These are phyloP conservation scores for Buxus sempervirens DNA, from an alignment of 164 flowering plant genomes.

Conservation along the genomic window DNA sequence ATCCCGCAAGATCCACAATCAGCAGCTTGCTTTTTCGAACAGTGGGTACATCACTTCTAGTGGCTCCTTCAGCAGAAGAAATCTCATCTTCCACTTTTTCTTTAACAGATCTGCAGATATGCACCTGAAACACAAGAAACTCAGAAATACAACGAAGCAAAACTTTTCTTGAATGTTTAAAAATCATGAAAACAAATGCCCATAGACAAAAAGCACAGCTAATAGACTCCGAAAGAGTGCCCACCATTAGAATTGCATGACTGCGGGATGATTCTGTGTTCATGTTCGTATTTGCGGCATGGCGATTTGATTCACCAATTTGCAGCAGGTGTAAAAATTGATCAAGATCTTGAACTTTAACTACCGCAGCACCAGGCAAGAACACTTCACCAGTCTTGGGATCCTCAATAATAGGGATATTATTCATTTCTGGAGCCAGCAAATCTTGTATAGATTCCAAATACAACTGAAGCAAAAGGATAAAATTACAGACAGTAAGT, in stretches of 20 bases:
- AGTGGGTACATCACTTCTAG: conserved; percentile 29
- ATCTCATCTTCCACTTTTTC: conserved; percentile 31
- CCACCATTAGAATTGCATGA: conserved; percentile 94
- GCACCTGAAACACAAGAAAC: conserved; percentile 39
- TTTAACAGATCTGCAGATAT: conserved; percentile 42
- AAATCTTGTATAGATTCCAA: conserved; percentile 89
- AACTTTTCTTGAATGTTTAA: neutral
- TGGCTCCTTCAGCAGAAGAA: conserved; percentile 21
- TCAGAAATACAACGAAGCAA: neutral
- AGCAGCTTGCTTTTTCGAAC: conserved; percentile 78
- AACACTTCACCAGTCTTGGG: conserved; percentile 82
- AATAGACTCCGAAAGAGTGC: conserved; percentile 11
- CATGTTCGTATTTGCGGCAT: conserved; percentile 85
- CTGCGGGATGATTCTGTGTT: conserved; percentile 94
- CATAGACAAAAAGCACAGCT: conserved; percentile 3
- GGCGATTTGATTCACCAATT: conserved; percentile 81
- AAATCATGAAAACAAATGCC: neutral
- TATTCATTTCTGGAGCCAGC: conserved; percentile 74
- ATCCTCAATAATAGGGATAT: conserved; percentile 74
- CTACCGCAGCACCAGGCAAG: conserved; percentile 59
- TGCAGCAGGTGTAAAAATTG: conserved; percentile 60
- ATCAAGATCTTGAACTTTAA: conserved; percentile 56
- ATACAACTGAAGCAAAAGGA: conserved; percentile 55
- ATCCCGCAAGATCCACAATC: conserved; percentile 94
- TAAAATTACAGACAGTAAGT: neutral